These are phyloP conservation scores for barrel medic (Medicago truncatula) DNA, from an alignment of 306 rosid species.

Conservation along the genomic window MtrunA17r5.0-ANR NC_053046.1:30440501-30441000, in stretches of 20 bases:
- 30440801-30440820: conserved; percentile 56
- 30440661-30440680: background rate
- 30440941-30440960: conserved; percentile 48
- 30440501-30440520: conserved; percentile 55
- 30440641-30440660: background rate
- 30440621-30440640: background rate
- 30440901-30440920: conserved; percentile 24
- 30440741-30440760: background rate
- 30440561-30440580: conserved; percentile 49
- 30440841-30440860: conserved; percentile 47
- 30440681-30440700: background rate
- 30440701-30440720: background rate
- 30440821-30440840: conserved; percentile 57
- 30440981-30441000: conserved; percentile 32
- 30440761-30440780: background rate
- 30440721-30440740: background rate
- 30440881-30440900: conserved; percentile 20
- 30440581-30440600: conserved; percentile 49
- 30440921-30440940: conserved; percentile 60
- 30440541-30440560: conserved; percentile 57
- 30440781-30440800: conserved; percentile 31
- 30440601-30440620: conserved; percentile 45
- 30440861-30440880: conserved; percentile 7
- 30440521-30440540: conserved; percentile 43
- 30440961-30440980: conserved; percentile 29